phyloP scores from a whole-genome alignment of 805 yeast species.

The Kodamaea kakaduensis region DNA sequence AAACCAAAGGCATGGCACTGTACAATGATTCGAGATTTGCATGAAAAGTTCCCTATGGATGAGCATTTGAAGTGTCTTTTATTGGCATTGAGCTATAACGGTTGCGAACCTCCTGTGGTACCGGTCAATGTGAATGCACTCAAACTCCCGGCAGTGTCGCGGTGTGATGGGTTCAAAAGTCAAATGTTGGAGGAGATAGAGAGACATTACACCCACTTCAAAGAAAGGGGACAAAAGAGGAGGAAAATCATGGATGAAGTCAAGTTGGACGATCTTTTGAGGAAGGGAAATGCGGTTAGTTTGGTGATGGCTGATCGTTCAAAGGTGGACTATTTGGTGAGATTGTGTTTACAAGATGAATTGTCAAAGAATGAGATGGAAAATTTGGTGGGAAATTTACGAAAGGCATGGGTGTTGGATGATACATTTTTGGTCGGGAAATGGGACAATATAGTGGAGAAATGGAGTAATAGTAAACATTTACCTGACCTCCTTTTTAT shows the following conservation, averaged over 20 bases:
- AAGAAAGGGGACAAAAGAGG: background rate
- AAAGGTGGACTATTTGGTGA: constrained; percentile 16
- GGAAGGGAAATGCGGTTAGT: background rate
- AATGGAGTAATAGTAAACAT: too few species aligned
- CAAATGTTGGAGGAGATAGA: background rate
- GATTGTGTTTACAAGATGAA: constrained; percentile 17
- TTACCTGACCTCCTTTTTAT: too few species aligned
- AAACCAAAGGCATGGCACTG: constrained; percentile 26
- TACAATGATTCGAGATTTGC: constrained; percentile 25
- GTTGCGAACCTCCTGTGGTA: too few species aligned
- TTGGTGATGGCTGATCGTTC: background rate
- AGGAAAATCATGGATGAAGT: constrained; percentile 4
- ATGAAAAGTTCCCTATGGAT: constrained; percentile 29
- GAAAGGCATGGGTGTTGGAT: too few species aligned
- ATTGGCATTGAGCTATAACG: background rate
- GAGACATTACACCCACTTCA: background rate
- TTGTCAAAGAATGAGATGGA: constrained; percentile 12
- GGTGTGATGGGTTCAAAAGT: background rate
- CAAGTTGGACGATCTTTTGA: background rate
- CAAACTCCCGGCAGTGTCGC: constrained; percentile 1
- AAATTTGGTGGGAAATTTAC: constrained; percentile 12
- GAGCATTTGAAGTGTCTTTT: constrained; percentile 17
- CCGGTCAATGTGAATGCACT: too few species aligned
- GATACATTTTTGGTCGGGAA: constrained; percentile 12
- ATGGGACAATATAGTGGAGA: too few species aligned